Evolutionary conservation across 768 basidiomycete genomes (phyloP).

Genomic region (Mycena latifolia): DNA sequence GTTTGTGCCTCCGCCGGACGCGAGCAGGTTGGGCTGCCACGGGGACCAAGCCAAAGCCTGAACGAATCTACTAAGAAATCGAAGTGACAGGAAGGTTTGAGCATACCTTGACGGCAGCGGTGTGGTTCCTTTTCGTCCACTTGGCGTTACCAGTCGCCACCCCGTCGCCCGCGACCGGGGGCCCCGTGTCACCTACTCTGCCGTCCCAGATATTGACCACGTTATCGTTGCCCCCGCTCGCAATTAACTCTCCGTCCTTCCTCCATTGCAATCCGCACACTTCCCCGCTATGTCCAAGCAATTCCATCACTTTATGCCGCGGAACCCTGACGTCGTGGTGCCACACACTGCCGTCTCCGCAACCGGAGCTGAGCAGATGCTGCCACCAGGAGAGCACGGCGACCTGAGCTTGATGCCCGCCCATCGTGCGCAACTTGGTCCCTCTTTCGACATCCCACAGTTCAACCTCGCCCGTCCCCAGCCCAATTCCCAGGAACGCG

Average conservation of each 20-base stretch:
- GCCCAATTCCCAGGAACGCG: slow-evolving; percentile 84
- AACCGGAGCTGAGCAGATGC: slow-evolving; percentile 89
- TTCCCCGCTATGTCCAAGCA: slow-evolving; percentile 92
- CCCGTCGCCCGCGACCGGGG: slow-evolving; percentile 42
- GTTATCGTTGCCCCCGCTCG: slow-evolving; percentile 97
- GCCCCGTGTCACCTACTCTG: slow-evolving; percentile 67
- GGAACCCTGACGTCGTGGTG: slow-evolving; percentile 95
- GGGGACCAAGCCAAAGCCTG: slow-evolving; percentile 98
- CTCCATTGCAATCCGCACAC: slow-evolving; percentile 95
- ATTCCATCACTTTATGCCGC: slow-evolving; percentile 89
- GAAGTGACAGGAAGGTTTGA: background rate
- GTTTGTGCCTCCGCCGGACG: slow-evolving; percentile 94
- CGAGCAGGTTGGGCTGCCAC: slow-evolving; percentile 93
- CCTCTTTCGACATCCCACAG: slow-evolving; percentile 92
- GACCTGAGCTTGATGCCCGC: slow-evolving; percentile 86
- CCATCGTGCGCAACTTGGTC: slow-evolving; percentile 91
- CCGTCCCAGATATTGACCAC: slow-evolving; percentile 99
- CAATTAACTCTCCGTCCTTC: slow-evolving; percentile 87
- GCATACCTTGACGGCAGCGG: slow-evolving; percentile 82
- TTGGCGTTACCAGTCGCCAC: slow-evolving; percentile 74
- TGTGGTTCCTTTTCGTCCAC: slow-evolving; percentile 94
- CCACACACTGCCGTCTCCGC: slow-evolving; percentile 95
- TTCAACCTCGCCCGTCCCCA: slow-evolving; percentile 88
- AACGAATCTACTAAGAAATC: slow-evolving; percentile 7
- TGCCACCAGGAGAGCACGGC: slow-evolving; percentile 90